Conservation (phyloP, 2,329 filamentous ascomycete species). For the Pseudocercospora cruenta region DNA sequence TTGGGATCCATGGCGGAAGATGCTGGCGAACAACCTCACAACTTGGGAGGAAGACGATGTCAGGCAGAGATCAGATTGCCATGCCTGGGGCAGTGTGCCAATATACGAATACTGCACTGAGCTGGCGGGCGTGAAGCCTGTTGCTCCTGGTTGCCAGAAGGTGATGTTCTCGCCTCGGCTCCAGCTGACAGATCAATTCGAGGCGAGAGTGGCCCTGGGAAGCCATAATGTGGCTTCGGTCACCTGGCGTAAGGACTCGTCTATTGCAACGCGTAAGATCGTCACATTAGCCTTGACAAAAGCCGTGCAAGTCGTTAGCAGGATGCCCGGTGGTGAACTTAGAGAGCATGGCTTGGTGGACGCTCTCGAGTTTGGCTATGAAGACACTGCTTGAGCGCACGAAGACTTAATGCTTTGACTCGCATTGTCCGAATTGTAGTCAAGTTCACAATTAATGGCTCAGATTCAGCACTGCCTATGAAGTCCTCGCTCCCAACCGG, state of each 20-base stretch:
- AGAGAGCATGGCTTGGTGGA: constrained; percentile 7
- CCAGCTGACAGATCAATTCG: constrained; percentile 27
- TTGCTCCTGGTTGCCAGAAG: constrained; percentile 26
- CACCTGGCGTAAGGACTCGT: neutral
- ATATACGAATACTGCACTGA: constrained; percentile 49
- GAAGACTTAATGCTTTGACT: neutral
- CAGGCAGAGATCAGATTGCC: constrained; percentile 48
- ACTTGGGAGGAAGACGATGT: constrained; percentile 52
- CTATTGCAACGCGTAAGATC: neutral
- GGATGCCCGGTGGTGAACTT: neutral
- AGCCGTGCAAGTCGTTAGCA: neutral
- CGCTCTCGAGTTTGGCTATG: constrained; percentile 5
- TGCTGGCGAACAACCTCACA: constrained; percentile 44
- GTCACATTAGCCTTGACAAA: neutral
- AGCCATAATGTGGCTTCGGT: constrained; percentile 24
- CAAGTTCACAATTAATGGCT: neutral
- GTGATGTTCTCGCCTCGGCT: constrained; percentile 38
- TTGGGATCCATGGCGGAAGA: constrained; percentile 43
- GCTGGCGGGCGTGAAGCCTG: constrained; percentile 36
- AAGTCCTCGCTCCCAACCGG: neutral
- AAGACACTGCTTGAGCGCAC: neutral
- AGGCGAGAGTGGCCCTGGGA: constrained; percentile 35
- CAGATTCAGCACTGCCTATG: neutral
- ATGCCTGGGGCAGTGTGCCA: constrained; percentile 50
- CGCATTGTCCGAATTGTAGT: neutral